Base-by-base conservation (phyloP, 768 basidiomycete genomes). In the Hysterangium stoloniferum region DNA sequence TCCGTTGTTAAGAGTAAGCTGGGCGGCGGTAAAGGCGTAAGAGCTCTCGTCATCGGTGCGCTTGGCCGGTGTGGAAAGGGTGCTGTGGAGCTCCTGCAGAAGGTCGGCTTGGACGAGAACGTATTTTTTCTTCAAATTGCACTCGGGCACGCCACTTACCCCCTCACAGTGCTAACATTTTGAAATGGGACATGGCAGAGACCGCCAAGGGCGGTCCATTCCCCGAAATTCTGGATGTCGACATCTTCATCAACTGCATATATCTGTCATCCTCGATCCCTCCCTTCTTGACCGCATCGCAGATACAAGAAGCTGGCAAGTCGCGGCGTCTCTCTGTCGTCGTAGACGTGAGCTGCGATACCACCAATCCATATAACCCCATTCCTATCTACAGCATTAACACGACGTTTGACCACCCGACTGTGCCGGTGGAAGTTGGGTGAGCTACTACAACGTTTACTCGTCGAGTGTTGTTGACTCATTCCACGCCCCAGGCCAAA, bases 171-270 rank as follows among this genome's bases (percentile, higher is more conserved):
- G 80, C 89, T 50, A 82, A 98, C 63, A 96, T 99, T 60, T 24
- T 90, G 69, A 94, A 97, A 76, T 98, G 96, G 96, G 96, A 99
- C 66, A 70, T 99, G 74, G 86, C 75, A 2, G 96, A 99, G 71
- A 99, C 96, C 6, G 86, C 85, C 59, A 94, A 92, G 70, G 94
- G 94, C 27, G 96, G 96, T 2, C 96, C 96, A 0, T 98, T 97
- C 73, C 67, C 78, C 40, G 95, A 98, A 71, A 91, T 99, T 53
- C 77, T 98, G 25, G 90, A 91, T 56, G 95, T 92, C 56, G 95
- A 99, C 69, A 82, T 99, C 60, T 97, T 99, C 62, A 81, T 98
- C 75, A 99, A 99, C 72, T 98, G 96, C 76, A 99, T 99, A 66
- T 98, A 98, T 67, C 83, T 99, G 45, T 82, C 80, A n/a, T 79